Evolutionary conservation across 768 basidiomycete species (phyloP), one percentile per base, ranked within the genome.

Genomic region (Amanita muscaria): DNA sequence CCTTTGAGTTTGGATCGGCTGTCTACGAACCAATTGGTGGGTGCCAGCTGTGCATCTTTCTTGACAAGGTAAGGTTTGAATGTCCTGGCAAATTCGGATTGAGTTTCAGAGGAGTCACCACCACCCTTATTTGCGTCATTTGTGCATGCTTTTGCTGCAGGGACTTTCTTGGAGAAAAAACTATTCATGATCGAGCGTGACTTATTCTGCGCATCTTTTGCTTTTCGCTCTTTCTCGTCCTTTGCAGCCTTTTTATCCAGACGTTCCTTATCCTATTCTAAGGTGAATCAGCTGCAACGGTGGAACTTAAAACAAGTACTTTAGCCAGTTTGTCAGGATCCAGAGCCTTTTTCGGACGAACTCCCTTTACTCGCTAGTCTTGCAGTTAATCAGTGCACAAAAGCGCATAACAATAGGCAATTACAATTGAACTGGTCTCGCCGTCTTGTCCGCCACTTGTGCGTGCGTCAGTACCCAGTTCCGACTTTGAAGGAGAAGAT

Each of bases 41-140:
- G 84, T 3, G 89, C 88, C 14, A 92, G 53, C 21, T 70, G 66
- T 4, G 77, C 74, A 49, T 78, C 86, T 56, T 84, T 89, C 67
- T 85, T 88, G 48, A 86, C 52, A 4, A 76, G 68, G 58, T 90
- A 94, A 1, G 88, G 81, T 53, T 76, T 81, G 68, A 96, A 96
- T 1, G 70, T 68, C 53, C 66, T 76, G 43, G 82, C 73, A 53
- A 88, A 94, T 36, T 91, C 84, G 12, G 75, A 74, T 22, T 69
- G 66, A 2, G 60, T 51, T 23, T 55, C 58, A 5, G 68, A 69
- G 36, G 76, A 58, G 34, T 61, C 65, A 14, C 63, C 62, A 15
- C 18, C 36, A 7, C 25, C n/a, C 25, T 29, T 44, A 30, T 47
- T 55, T 38, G 58, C 56, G 12, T 61, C 49, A 25, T 62, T 49